A percentile compares a stretch with the other conserved stretches of the same genome.
Conservation (phyloP, 1,139 yeast genomes). For the Hyphopichia khmerensis region DNA sequence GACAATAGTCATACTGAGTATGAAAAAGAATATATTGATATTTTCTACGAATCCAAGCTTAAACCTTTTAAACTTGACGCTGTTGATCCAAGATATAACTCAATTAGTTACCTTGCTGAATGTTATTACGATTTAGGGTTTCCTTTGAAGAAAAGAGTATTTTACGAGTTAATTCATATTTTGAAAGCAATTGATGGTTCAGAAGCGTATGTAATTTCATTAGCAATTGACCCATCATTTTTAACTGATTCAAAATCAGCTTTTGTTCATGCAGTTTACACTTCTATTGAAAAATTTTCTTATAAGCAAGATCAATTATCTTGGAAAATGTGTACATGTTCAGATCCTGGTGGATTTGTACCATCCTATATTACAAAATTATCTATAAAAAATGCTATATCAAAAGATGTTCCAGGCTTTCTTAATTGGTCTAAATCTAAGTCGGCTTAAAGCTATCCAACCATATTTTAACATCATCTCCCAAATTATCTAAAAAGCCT, state of each 20-base stretch:
- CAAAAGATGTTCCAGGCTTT: slow-evolving; percentile 67
- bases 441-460: slow-evolving; percentile 26
- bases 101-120: slow-evolving; percentile 17
- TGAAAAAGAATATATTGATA: slow-evolving; percentile 35
- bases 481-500: slow-evolving; percentile 44
- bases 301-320: slow-evolving; percentile 33
- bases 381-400: slow-evolving; percentile 55
- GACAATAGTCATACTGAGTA: slow-evolving; percentile 33
- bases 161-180: slow-evolving; percentile 58
- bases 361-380: slow-evolving; percentile 64
- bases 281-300: slow-evolving; percentile 57
- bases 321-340: slow-evolving; percentile 67
- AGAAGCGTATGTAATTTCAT: slow-evolving; percentile 50
- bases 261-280: slow-evolving; percentile 32
- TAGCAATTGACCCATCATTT: slow-evolving; percentile 37
- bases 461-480: slow-evolving; percentile 47
- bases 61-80: slow-evolving; percentile 8
- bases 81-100: not conserved
- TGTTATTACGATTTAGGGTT: slow-evolving; percentile 51
- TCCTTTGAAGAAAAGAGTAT: slow-evolving; percentile 50
- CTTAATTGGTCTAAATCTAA: slow-evolving; percentile 43
- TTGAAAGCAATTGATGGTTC: slow-evolving; percentile 24
- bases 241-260: not conserved
- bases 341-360: slow-evolving; percentile 65
- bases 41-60: slow-evolving; percentile 22